Base-by-base conservation (phyloP, 2,329 filamentous ascomycete genomes). In the Calonectria multiphialidica region DNA sequence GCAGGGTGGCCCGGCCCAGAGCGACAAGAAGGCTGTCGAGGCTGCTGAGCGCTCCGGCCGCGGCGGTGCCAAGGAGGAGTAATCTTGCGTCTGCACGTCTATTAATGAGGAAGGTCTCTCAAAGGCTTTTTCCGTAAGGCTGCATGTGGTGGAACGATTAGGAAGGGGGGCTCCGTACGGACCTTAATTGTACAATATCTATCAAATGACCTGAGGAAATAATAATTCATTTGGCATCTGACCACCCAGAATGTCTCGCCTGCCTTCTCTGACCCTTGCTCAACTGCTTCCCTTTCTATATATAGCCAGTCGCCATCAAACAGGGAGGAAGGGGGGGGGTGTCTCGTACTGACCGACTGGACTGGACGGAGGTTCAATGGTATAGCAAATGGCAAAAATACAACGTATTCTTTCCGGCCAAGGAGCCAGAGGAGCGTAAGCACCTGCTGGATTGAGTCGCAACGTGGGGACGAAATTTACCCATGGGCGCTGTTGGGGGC, bases 11-110 rank as follows among this genome's bases (percentile, higher is more conserved):
- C 90, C 93, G 78, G 91, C 94, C 78, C 95, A 97, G 90, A 98
- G 94, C 83, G 97, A 99, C 85, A 95, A 96, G 90, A 95, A 96
- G 87, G 92, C 94, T 69, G 90, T 98, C 59, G 94, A 95, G 87
- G 90, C 91, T 63, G 93, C 92, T 66, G 94, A 96, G 89, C 94
- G 93, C 83, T 89, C 93, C 68, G 93, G 93, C 74, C 89, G 91
- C 74, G 92, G 92, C 70, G 92, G 92, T 80, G 91, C 87, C 80
- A 94, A 94, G 90, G 92, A 94, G 84, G 92, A 94, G 87, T 94
- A 92, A 82, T 50, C 21, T 55, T 40, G 35, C 15, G 10, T 37
- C 18, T 44, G 23, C 62, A 40, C 37, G 13, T 16, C 30, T 42
- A n/a, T n/a, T n/a, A 49, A 50, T 47, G 47, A 72, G 45, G 63